Evolutionary conservation across 176 grass and related monocot species (phyloP), one percentile per base, ranked within the genome.

Genomic region (Triticum turgidum): DNA sequence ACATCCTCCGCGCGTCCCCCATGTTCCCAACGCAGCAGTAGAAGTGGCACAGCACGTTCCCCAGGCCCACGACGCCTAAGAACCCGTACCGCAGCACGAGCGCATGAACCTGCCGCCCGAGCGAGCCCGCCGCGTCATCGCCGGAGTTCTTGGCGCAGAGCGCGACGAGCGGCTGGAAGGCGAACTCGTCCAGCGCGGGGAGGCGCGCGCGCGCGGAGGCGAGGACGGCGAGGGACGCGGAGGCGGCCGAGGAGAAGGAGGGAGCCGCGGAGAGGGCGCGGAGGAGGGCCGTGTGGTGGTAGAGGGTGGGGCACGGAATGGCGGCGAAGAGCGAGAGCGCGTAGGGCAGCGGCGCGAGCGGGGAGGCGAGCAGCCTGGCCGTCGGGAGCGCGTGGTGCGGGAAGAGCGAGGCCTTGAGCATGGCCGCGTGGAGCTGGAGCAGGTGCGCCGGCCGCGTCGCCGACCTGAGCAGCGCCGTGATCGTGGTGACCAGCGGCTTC

Each of bases 301-400:
- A 90, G 65, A 90, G 89, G 24, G 84, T 90, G 24, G 89, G 84
- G 74, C 24, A 47, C 41, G 89, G 84, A 24, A 90, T 77, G 80
- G 80, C 84, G 58, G 74, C 84, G 82, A 93, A 93, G 82, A 93
- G 85, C 12, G 88, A 87, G 82, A 93, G 59, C 82, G 85, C 82
- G 65, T 90, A 89, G 37, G 56, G 72, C 7, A 65, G 88, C 82
- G 85, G 63, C 73, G 88, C 88, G 21, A 42, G 78, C 35, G 82
- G 91, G 30, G 88, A 87, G 78, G 88, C 82, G 30, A 93, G 78
- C n/a, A 93, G 92, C 89, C 86, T 94, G 61, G 87, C 74, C 6
- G 84, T 83, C 18, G 82, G 92, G 61, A 90, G 87, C 6, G 89
- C 78, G 64, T 91, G 79, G 64, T 85, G 87, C n/a, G 78, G 84